Evolutionary conservation across 305 asterid genomes (phyloP).

Genomic region (Ajuga reptans): DNA sequence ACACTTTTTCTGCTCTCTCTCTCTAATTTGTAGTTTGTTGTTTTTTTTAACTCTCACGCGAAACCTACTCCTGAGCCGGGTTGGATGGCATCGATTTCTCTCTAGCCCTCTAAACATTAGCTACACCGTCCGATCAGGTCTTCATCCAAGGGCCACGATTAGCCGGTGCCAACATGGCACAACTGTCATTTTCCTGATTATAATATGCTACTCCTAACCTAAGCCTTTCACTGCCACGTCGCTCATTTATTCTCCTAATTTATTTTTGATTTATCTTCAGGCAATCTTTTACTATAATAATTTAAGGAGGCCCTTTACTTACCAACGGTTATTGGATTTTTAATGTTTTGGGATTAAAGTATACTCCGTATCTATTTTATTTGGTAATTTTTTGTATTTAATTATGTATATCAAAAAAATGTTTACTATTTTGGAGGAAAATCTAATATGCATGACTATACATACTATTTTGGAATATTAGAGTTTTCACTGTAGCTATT

Average conservation of each 20-base stretch:
- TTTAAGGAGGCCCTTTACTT: too few relatives aligned
- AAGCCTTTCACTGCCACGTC: slow-evolving; percentile 37
- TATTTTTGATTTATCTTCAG: background rate
- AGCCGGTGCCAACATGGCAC: slow-evolving; percentile 53
- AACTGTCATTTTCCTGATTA: slow-evolving; percentile 47
- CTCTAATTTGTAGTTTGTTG: slow-evolving; percentile 34
- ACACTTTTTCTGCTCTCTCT: slow-evolving; percentile 25
- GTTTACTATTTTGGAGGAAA: too few relatives aligned
- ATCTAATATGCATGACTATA: too few relatives aligned
- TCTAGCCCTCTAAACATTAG: slow-evolving; percentile 15
- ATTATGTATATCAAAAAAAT: too few relatives aligned
- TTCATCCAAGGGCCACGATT: slow-evolving; percentile 33
- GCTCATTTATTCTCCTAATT: slow-evolving; percentile 25
- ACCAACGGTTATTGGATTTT: too few relatives aligned
- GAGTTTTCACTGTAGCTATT: too few relatives aligned
- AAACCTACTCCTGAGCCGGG: slow-evolving; percentile 45
- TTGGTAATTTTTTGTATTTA: too few relatives aligned
- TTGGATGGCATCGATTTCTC: slow-evolving; percentile 48
- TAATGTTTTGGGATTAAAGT: too few relatives aligned
- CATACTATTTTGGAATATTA: too few relatives aligned
- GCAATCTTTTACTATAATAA: background rate
- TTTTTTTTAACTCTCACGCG: slow-evolving; percentile 46
- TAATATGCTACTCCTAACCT: slow-evolving; percentile 26
- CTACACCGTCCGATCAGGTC: slow-evolving; percentile 32
- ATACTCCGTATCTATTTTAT: too few relatives aligned